Evolutionary conservation across 2,329 filamentous ascomycete genomes (phyloP).

Genomic region (Ophidiomyces ophidiicola): DNA sequence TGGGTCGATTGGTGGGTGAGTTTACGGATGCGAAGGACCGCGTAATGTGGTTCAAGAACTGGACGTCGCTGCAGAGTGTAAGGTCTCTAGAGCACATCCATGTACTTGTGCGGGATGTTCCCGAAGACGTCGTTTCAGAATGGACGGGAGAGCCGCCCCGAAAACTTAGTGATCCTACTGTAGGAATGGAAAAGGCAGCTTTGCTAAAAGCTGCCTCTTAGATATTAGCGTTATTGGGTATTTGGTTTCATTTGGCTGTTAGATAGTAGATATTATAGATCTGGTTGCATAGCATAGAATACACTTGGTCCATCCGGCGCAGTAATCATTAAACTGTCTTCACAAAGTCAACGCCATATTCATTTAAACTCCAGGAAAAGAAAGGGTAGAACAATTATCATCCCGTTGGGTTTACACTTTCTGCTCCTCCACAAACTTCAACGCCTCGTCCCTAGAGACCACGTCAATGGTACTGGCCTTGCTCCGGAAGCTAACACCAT

Average conservation of each 20-base stretch:
- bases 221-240: not conserved
- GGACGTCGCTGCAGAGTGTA: slow-evolving; percentile 49
- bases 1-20: slow-evolving; percentile 31
- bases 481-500: slow-evolving; percentile 80
- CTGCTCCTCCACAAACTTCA: slow-evolving; percentile 91
- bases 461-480: slow-evolving; percentile 94
- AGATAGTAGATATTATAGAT: slow-evolving; percentile 7
- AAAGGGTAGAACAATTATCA: slow-evolving; percentile 1
- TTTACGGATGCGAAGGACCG: slow-evolving; percentile 29
- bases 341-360: too few species aligned
- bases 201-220: too few species aligned
- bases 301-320: not conserved
- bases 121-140: slow-evolving; percentile 32
- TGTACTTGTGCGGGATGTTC: slow-evolving; percentile 40
- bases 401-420: slow-evolving; percentile 27
- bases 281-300: not conserved
- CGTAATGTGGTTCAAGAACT: slow-evolving; percentile 56
- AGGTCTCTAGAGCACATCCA: slow-evolving; percentile 47
- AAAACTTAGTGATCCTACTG: slow-evolving; percentile 8
- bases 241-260: not conserved
- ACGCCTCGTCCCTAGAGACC: slow-evolving; percentile 70
- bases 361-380: slow-evolving; percentile 9
- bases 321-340: too few species aligned
- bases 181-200: slow-evolving; percentile 1
- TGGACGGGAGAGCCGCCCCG: slow-evolving; percentile 31